Evolutionary conservation across 1,284 basidiomycete species (phyloP), one percentile per base, ranked within the genome.

Genomic region (Chalciporus piperatoides): DNA sequence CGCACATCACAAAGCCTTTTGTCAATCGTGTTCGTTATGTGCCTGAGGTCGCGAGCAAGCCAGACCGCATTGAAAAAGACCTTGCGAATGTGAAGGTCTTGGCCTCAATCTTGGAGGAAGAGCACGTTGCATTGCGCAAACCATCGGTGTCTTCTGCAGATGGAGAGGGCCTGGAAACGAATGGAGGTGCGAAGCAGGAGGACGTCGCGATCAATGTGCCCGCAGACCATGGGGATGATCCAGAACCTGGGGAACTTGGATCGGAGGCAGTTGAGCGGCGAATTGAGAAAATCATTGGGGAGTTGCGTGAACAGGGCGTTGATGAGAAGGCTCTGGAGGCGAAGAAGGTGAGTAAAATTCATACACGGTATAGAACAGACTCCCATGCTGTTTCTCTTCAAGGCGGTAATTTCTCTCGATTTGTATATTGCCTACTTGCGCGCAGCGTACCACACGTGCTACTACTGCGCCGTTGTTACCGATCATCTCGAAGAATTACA

Each of bases 401-500:
- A 90, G 86, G 78, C 78, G 64, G 78, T 81, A 61, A 74, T 90
- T 63, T 78, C 87, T 59, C 77, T 94, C 68, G 92, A 95, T 73
- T 70, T 93, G 68, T 90, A 91, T 68, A 75, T 93, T 68, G 81
- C 83, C 47, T 92, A 92, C 70, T 73, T 94, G 62, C 86, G 92
- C 60, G 77, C 80, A 65, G 89, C 86, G 46, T 92, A 88, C 71
- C 80, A 91, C 78, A 85, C 89, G 64, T 95, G 95, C 79, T 97
- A 94, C 72, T 97, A 97, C 73, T 97, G 94, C 75, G 85, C 90
- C 60, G 85, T 92, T 65, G 81, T 90, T 58, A 88, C 85, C 65
- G 88, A 95, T 71, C 92, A 93, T 75, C 72, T 87, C 68, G 95
- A 97, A 73, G 92, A 96, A 76, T 79, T 97, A 62, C 86, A 92